These are phyloP conservation scores for Malassezia caprae DNA, from an alignment of 1,284 basidiomycete genomes.

Conservation along the genomic window DNA sequence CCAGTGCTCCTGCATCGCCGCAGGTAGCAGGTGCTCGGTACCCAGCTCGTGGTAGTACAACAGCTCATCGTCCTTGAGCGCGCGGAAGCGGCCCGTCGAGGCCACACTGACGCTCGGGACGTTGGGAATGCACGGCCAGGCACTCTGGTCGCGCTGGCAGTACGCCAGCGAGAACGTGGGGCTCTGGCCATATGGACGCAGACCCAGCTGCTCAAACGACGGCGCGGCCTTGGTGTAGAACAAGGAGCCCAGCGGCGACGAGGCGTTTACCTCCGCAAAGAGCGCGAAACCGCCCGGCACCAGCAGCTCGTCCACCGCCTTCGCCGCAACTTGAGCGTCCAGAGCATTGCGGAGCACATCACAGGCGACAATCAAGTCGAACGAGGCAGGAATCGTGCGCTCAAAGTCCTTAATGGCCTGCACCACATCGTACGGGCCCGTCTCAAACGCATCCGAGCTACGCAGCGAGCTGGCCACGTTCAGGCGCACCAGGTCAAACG, in stretches of 20 bases:
- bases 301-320: slow-evolving; percentile 8
- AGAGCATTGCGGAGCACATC: slow-evolving; percentile 4
- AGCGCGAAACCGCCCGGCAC: slow-evolving; percentile 11
- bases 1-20: slow-evolving; percentile 5
- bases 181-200: slow-evolving; percentile 1
- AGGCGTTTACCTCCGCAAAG: slow-evolving; percentile 9
- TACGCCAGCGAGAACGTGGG: slow-evolving; percentile 9
- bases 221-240: background rate
- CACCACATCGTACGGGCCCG: slow-evolving; percentile 17
- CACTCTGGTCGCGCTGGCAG: background rate
- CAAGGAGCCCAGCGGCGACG: slow-evolving; percentile 2
- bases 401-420: slow-evolving; percentile 4
- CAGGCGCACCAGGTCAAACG: slow-evolving; percentile 16
- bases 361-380: slow-evolving; percentile 7
- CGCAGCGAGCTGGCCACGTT: slow-evolving; percentile 9
- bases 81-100: background rate
- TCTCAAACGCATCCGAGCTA: slow-evolving; percentile 12
- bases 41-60: slow-evolving; percentile 15
- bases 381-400: slow-evolving; percentile 11
- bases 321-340: slow-evolving; percentile 1
- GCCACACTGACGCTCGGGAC: background rate
- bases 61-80: slow-evolving; percentile 7
- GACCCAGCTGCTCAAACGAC: background rate
- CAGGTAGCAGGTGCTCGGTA: slow-evolving; percentile 8
- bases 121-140: slow-evolving; percentile 11